Evolutionary conservation across 257 asterid genomes (phyloP).

Genomic region (Jasminum sambac): DNA sequence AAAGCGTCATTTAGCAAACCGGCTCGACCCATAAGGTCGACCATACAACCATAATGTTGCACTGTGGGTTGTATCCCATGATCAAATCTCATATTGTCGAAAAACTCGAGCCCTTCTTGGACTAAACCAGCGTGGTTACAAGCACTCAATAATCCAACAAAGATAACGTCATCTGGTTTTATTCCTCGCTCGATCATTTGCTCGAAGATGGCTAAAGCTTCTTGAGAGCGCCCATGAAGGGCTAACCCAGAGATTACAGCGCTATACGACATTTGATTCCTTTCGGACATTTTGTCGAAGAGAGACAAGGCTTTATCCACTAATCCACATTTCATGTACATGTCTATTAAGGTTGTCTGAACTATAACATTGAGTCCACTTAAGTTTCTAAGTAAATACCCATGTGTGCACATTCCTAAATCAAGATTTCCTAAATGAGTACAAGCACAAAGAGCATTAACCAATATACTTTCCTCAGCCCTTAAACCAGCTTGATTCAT

Average conservation of each 20-base stretch:
- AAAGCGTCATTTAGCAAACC: slow-evolving; percentile 56
- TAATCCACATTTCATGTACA: slow-evolving; percentile 73
- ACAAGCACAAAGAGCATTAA: slow-evolving; percentile 72
- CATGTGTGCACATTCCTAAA: slow-evolving; percentile 60
- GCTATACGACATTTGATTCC: slow-evolving; percentile 59
- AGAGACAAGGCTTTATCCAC: slow-evolving; percentile 55
- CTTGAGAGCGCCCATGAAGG: slow-evolving; percentile 54
- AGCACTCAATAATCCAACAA: slow-evolving; percentile 68
- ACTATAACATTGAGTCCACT: slow-evolving; percentile 64
- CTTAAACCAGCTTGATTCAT: slow-evolving; percentile 53
- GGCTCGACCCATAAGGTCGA: slow-evolving; percentile 69
- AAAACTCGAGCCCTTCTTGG: slow-evolving; percentile 49
- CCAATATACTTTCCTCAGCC: slow-evolving; percentile 81
- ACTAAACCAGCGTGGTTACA: slow-evolving; percentile 66
- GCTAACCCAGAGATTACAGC: slow-evolving; percentile 73
- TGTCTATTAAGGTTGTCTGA: slow-evolving; percentile 58
- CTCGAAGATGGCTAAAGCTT: slow-evolving; percentile 50
- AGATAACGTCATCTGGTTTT: slow-evolving; percentile 64
- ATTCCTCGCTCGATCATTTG: slow-evolving; percentile 58
- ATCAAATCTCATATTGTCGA: slow-evolving; percentile 51
- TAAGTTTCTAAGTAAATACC: slow-evolving; percentile 58
- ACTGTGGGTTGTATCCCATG: slow-evolving; percentile 53
- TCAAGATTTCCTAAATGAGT: slow-evolving; percentile 58
- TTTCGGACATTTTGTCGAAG: slow-evolving; percentile 44
- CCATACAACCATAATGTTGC: slow-evolving; percentile 84